Percentiles rank a stretch among this genome's conserved stretches.
Conservation (phyloP, 768 basidiomycete genomes). For the Macrolepiota albuminosa region DNA sequence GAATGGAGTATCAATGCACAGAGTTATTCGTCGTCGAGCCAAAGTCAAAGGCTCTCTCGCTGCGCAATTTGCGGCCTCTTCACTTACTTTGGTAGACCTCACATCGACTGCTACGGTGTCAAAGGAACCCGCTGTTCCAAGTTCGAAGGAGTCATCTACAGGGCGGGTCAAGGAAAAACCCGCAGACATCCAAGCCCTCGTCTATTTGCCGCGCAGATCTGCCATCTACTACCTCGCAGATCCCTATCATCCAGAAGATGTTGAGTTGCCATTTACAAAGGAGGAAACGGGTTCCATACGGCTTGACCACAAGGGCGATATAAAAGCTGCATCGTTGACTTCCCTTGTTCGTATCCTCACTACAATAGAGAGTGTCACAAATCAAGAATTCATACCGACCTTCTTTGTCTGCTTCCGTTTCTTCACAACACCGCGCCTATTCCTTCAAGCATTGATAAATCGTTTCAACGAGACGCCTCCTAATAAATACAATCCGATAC, state of each 20-base stretch:
- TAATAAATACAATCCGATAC: constrained; percentile 20
- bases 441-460: constrained; percentile 33
- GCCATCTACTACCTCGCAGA: constrained; percentile 22
- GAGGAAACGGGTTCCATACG: constrained; percentile 19
- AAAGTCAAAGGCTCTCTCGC: constrained; percentile 9
- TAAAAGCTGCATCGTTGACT: constrained; percentile 30
- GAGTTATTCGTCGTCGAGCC: constrained; percentile 13
- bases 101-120: not conserved
- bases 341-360: constrained; percentile 44
- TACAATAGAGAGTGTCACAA: constrained; percentile 31
- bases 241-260: constrained; percentile 20
- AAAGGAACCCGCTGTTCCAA: not conserved
- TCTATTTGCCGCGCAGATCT: constrained; percentile 23
- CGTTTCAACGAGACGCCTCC: constrained; percentile 44
- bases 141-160: constrained; percentile 5
- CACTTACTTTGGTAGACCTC: constrained; percentile 3
- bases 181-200: not conserved
- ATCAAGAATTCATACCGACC: constrained; percentile 40
- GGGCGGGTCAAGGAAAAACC: constrained; percentile 2
- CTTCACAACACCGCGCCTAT: constrained; percentile 48
- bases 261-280: constrained; percentile 23
- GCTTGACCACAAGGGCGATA: constrained; percentile 21
- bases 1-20: constrained; percentile 12
- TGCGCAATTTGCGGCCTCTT: constrained; percentile 2
- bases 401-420: constrained; percentile 74